Conservation (phyloP, 2,329 filamentous ascomycete species). For the Dactylellina leptospora region DNA sequence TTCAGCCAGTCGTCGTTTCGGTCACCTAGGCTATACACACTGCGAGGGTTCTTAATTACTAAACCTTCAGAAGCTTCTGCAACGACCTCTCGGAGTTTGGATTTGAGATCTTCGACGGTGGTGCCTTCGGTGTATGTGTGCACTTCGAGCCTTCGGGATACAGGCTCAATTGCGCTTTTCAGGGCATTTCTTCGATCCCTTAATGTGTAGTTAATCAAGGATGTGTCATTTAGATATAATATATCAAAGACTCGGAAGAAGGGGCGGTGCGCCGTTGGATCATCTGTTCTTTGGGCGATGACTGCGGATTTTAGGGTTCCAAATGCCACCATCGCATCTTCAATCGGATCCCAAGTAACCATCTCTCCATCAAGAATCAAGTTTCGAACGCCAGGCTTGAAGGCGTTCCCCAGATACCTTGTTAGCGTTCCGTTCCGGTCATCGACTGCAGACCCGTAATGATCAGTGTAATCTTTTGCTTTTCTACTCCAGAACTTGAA, state of each 20-base stretch:
- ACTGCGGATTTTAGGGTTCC: constrained; percentile 93
- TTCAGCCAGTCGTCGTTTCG: constrained; percentile 98
- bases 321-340: constrained; percentile 86
- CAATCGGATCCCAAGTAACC: constrained; percentile 93
- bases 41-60: constrained; percentile 76
- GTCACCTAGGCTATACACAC: constrained; percentile 84
- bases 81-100: constrained; percentile 80
- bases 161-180: constrained; percentile 72
- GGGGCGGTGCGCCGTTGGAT: constrained; percentile 72
- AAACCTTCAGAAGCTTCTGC: constrained; percentile 68
- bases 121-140: constrained; percentile 75
- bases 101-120: constrained; percentile 77
- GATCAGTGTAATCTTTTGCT: constrained; percentile 93
- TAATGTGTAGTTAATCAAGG: constrained; percentile 82
- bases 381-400: constrained; percentile 78
- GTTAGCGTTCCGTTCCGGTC: constrained; percentile 82
- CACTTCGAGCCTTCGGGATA: constrained; percentile 81
- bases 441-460: constrained; percentile 81
- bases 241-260: constrained; percentile 88
- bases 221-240: constrained; percentile 81
- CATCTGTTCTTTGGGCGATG: constrained; percentile 75
- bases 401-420: constrained; percentile 78
- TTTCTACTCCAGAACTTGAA: constrained; percentile 96
- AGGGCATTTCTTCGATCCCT: constrained; percentile 81
- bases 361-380: constrained; percentile 97